Base-by-base conservation (phyloP, 2,329 filamentous ascomycete species). In the Aspergillus glaucus region DNA sequence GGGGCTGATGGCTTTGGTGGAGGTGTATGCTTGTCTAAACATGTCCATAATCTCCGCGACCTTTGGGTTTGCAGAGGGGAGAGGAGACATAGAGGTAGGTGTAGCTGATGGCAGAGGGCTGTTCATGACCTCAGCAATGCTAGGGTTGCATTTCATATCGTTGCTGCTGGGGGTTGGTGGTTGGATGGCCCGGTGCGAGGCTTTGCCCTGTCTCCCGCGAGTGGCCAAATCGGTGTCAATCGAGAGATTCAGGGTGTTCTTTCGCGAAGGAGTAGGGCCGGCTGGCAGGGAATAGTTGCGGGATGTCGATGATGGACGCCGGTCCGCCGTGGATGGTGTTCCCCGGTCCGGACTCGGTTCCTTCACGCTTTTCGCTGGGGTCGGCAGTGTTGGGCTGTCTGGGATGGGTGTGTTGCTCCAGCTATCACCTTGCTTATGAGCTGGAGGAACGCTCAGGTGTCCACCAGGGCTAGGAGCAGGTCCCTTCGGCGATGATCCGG, bases 51-150 rank as follows among this genome's bases (percentile, higher is more conserved):
- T 67, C 48, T 72, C 69, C 5, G 66, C 61, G 14, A 65, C 57
- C 44, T 68, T 70, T 45, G 64, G 62, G 15, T 56, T 62, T 2
- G 65, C 54, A 4, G 56, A 55, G 28, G 58, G 53, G 22, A 56
- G 47, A 6, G 60, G 55, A 17, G 59, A 59, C 44, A 56, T 43
- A 8, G 54, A 48, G 22, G 57, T 60, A 1, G 65, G 56, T 19
- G 57, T 64, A 15, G 50, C 52, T 12, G 59, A 54, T 6, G 64
- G 63, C n/a, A 70, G 41, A 28, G 68, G 69, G 24, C 63, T 72
- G 46, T 69, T 67, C 60, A 73, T 68, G 21, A 72, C 62, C 50
- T 72, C 68, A 47, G 67, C 68, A 50, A 72, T 70, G 46, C 62
- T 72, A 14, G 65, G 60, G 43, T 62, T 61, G 32, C 57, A 59